Evolutionary conservation across 2,329 filamentous ascomycete species (phyloP), one percentile per base, ranked within the genome.

Genomic region (Xylariaceae sp.): DNA sequence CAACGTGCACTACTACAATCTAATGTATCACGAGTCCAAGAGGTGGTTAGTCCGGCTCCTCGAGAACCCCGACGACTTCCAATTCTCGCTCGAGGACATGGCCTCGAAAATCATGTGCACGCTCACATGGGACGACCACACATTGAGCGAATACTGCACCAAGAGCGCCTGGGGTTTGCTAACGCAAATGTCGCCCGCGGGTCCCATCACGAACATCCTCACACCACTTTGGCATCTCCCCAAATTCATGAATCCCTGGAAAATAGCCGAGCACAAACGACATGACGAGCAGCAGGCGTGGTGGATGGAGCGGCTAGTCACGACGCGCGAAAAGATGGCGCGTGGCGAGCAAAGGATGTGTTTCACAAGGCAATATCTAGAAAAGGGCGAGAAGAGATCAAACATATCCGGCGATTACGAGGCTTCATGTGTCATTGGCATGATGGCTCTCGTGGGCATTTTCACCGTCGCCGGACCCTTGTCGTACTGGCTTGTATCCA

Each of bases 131-230:
- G 76, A 77, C 47, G 72, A 79, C 42, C 66, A 70, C 6, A 63
- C 60, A 34, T 55, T 75, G 32, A 77, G 73, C 57, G 63, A 69
- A 41, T 68, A 72, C 50, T 71, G 72, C 48, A 75, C 69, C 8
- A 69, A 69, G 38, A 74, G 70, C 48, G 76, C 76, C 2, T 78
- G 74, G 75, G 75, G 75, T n/a, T 64, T 79, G 1, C 62, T 79
- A 14, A 77, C 69, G 4, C 75, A 79, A 43, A 79, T 80, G 75
- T 79, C 75, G 1, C 76, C 76, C 0, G 75, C 76, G 21, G 76
- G 76, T 0, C 75, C 76, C 1, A 74, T 80, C 50, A 79, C 75
- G n/a, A 79, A 79, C 48, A 69, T 78, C 4, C 42, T 79, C 33
- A 77, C 75, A 3, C 75, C 74, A 4, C 65, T 80, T 0, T 78